phyloP scores from a whole-genome alignment of 164 flowering plant species.

The Saururus chinensis region DNA sequence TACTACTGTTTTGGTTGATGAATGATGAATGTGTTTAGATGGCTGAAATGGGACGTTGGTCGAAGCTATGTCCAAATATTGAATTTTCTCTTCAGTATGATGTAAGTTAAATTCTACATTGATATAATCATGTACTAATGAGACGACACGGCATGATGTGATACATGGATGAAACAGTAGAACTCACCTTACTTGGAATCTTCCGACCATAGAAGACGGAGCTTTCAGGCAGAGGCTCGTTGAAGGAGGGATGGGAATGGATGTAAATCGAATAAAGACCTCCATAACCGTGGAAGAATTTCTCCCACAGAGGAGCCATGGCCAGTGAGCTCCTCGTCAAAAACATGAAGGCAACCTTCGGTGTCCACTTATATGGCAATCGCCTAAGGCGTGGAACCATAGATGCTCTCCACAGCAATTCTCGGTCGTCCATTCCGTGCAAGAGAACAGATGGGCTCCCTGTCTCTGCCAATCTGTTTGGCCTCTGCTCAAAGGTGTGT shows the following conservation, averaged over 20 bases:
- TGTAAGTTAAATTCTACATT: too few relatives aligned
- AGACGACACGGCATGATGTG: too few relatives aligned
- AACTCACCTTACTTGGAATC: conserved; percentile 52
- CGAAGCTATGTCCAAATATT: too few relatives aligned
- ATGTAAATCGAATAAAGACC: conserved; percentile 46
- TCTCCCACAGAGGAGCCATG: conserved; percentile 55
- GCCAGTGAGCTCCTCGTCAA: conserved; percentile 29
- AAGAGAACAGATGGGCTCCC: conserved; percentile 12
- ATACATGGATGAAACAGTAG: not conserved
- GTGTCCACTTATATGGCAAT: conserved; percentile 24
- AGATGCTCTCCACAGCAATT: conserved; percentile 47
- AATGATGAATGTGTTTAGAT: too few relatives aligned
- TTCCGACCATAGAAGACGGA: conserved; percentile 40
- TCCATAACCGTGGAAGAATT: conserved; percentile 43
- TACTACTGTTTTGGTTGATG: too few relatives aligned
- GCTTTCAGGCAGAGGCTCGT: conserved; percentile 20
- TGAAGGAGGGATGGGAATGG: conserved; percentile 40
- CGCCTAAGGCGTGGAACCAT: conserved; percentile 22
- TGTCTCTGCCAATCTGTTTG: too few relatives aligned
- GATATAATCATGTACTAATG: too few relatives aligned
- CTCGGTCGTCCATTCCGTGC: conserved; percentile 46
- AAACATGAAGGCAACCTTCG: conserved; percentile 58
- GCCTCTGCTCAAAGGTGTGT: too few relatives aligned
- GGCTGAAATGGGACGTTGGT: too few relatives aligned
- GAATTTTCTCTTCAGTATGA: too few relatives aligned